Percentiles rank a stretch among this genome's conserved stretches.
Evolutionary conservation across 306 rosid species (phyloP).

Genomic region (Glycine soja): DNA sequence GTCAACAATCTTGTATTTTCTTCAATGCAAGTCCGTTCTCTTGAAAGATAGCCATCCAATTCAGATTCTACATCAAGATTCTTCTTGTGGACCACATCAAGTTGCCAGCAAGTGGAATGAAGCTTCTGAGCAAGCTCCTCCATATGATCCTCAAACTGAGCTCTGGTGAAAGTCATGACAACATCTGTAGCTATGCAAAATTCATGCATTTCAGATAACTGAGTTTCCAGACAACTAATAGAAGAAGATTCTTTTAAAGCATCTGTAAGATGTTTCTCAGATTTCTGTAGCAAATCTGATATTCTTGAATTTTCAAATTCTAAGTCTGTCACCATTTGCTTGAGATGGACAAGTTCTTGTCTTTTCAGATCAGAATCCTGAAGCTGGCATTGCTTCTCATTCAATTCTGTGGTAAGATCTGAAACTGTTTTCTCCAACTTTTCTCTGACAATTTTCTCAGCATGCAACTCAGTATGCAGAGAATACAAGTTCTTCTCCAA

Average conservation of each 20-base stretch:
- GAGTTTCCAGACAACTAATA: conserved; percentile 58
- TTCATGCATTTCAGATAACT: conserved; percentile 70
- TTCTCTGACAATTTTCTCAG: conserved; percentile 62
- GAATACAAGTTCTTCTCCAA: conserved; percentile 1
- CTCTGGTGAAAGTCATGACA: conserved; percentile 57
- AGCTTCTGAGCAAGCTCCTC: conserved; percentile 64
- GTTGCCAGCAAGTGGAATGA: conserved; percentile 57
- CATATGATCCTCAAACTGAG: conserved; percentile 68
- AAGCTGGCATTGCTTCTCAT: conserved; percentile 66
- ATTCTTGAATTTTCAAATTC: conserved; percentile 80
- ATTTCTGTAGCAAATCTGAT: conserved; percentile 53
- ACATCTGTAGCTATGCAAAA: conserved; percentile 68
- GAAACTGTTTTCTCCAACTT: conserved; percentile 60
- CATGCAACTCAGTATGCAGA: conserved; percentile 58
- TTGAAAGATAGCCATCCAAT: conserved; percentile 58
- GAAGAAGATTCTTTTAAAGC: conserved; percentile 63
- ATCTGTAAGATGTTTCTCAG: conserved; percentile 61
- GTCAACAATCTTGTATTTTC: conserved; percentile 67
- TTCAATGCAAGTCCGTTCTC: conserved; percentile 64
- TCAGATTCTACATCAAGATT: conserved; percentile 63
- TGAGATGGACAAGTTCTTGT: conserved; percentile 69
- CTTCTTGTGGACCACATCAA: conserved; percentile 58
- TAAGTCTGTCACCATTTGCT: conserved; percentile 60
- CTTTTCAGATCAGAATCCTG: conserved; percentile 65
- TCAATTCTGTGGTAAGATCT: conserved; percentile 68